A percentile compares a stretch with the other conserved stretches of the same genome.
phyloP scores from a whole-genome alignment of 257 asterid genomes.

The Gynochthodes officinalis region DNA sequence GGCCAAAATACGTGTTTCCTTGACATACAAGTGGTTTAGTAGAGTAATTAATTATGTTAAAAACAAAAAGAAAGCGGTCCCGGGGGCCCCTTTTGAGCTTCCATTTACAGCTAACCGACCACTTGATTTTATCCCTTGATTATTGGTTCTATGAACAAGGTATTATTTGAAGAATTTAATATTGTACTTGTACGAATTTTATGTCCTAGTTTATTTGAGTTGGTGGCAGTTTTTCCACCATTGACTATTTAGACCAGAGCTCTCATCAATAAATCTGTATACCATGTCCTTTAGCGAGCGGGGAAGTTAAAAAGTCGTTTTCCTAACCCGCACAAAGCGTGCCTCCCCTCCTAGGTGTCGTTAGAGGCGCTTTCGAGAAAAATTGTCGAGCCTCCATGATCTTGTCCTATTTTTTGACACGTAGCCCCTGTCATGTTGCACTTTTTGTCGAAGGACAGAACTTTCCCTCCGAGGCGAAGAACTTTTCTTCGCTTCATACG shows the following conservation, averaged over 20 bases:
- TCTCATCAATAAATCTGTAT: too few species aligned
- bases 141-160: background rate
- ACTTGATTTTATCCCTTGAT: background rate
- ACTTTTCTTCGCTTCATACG: constrained; percentile 1
- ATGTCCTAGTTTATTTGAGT: too few species aligned
- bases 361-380: too few species aligned
- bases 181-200: background rate
- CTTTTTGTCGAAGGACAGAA: constrained; percentile 11
- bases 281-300: constrained; percentile 15
- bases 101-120: background rate
- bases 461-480: background rate
- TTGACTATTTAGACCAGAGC: too few species aligned
- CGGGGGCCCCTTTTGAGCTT: background rate
- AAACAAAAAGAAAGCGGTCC: background rate
- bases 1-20: background rate
- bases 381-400: too few species aligned
- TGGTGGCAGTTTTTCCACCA: too few species aligned
- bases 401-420: constrained; percentile 9
- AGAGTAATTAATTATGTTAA: background rate
- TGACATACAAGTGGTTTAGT: background rate
- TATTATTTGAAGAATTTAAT: background rate
- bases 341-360: background rate
- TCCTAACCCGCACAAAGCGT: constrained; percentile 14
- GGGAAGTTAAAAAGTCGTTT: constrained; percentile 17
- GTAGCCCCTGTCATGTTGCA: constrained; percentile 24